These are phyloP conservation scores for Metschnikowia drakensbergensis DNA, from an alignment of 805 yeast species.

Conservation along the genomic window DNA sequence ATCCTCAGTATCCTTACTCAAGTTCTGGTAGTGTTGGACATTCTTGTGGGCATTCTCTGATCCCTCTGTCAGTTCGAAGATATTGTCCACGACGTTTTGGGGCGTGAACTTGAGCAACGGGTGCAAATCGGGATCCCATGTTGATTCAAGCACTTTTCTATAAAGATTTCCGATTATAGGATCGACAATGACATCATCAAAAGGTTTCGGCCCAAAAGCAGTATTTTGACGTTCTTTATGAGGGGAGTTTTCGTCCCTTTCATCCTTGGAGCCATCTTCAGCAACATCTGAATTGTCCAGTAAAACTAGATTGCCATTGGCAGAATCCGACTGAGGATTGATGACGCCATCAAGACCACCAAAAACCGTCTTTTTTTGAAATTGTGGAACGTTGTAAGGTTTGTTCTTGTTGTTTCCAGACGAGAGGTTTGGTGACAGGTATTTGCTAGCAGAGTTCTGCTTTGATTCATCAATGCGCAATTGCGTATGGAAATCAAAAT, in stretches of 20 bases:
- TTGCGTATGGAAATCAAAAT: slow-evolving; percentile 41
- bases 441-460: slow-evolving; percentile 1
- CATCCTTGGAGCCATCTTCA: not conserved
- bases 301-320: not conserved
- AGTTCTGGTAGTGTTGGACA: slow-evolving; percentile 18
- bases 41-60: slow-evolving; percentile 16
- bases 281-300: not conserved
- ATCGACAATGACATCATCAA: slow-evolving; percentile 34
- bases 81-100: slow-evolving; percentile 68
- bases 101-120: slow-evolving; percentile 56
- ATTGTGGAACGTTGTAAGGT: slow-evolving; percentile 35
- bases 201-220: slow-evolving; percentile 9
- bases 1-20: slow-evolving; percentile 21
- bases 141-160: slow-evolving; percentile 51
- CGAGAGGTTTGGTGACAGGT: slow-evolving; percentile 6
- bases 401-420: slow-evolving; percentile 19
- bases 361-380: slow-evolving; percentile 42
- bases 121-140: slow-evolving; percentile 55
- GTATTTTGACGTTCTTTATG: slow-evolving; percentile 6
- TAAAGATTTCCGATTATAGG: slow-evolving; percentile 50
- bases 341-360: slow-evolving; percentile 48
- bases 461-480: slow-evolving; percentile 32
- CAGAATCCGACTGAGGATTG: slow-evolving; percentile 9
- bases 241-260: slow-evolving; percentile 1
- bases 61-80: slow-evolving; percentile 45